Evolutionary conservation across 1,139 yeast species (phyloP), one percentile per base, ranked within the genome.

Genomic region (Debaryomyces psychrophilus): DNA sequence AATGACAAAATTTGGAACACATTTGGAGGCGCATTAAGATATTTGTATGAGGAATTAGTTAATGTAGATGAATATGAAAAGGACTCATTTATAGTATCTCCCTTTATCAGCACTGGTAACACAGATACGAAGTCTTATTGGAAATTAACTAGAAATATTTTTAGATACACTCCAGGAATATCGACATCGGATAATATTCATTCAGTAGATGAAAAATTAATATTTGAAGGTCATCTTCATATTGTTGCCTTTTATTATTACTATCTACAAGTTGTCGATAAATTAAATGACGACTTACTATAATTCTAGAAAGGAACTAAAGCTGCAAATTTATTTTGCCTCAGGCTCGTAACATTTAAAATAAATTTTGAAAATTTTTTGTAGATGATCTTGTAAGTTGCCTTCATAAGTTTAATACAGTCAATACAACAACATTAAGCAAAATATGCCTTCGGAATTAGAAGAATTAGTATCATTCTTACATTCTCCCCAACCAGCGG

Each of bases 401-500:
- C 18, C 12, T 38, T 14, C 15, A n/a, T 14, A 38, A 18, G 27
- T 15, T 31, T 20, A 14, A 23, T 31, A 28, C 15, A 48, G 5
- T 35, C 15, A 26, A 27, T 17, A 37, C 4, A 12, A 5, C 6
- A 9, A 17, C n/a, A 20, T 40, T 17, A 7, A 33, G 36, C 18
- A n/a, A 31, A 33, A 43, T 17, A 82, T 82, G 87, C 83, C 87
- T 22, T 68, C 81, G 5, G 83, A 82, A 62, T 63, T 82, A 47
- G 86, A 81, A 66, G 87, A 84, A 61, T 71, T 90, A 41, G 96
- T 92, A 17, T 82, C 78, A 42, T 92, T 93, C 65, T 75, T 93
- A 51, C 97, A 89, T 63, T 82, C 92, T 7, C 86, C 87, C 1
- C 92, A 88, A 59, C 85, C 89, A 3, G 87, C 89, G 7, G 90